These are phyloP conservation scores for Gossypium davidsonii DNA, from an alignment of 441 rosid species.

Conservation along the genomic window DNA sequence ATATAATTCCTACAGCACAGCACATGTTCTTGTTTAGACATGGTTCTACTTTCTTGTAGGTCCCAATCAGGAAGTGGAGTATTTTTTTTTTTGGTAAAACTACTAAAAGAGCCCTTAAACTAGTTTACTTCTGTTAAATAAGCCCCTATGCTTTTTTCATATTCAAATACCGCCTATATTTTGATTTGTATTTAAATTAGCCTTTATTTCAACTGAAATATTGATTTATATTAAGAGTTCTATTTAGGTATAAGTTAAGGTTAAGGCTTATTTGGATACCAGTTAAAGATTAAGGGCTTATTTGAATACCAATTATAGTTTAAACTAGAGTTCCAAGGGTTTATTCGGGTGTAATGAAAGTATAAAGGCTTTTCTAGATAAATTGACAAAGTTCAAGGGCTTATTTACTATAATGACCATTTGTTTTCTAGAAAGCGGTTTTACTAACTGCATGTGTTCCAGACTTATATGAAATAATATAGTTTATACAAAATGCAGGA, in stretches of 20 bases:
- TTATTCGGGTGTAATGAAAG: neutral
- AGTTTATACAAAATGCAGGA: slow-evolving; percentile 39
- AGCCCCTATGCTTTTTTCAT: neutral
- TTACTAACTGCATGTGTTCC: neutral
- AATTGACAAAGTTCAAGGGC: too few relatives aligned
- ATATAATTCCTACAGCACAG: neutral
- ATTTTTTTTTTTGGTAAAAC: neutral
- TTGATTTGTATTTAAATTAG: neutral
- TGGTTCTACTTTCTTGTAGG: neutral
- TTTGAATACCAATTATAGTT: neutral
- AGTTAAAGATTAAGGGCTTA: neutral
- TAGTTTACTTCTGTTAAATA: neutral
- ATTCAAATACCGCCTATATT: neutral
- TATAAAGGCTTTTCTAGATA: too few relatives aligned
- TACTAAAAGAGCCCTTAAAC: neutral
- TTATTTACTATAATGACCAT: too few relatives aligned
- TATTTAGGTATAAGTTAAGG: too few relatives aligned
- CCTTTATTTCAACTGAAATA: neutral
- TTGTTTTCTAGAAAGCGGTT: neutral
- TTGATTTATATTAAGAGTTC: neutral
- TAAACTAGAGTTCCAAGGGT: neutral
- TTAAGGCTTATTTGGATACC: neutral
- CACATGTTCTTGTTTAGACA: neutral
- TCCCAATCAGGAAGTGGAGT: neutral
- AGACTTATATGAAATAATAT: neutral